These are phyloP conservation scores for Usnea hakonensis DNA, from an alignment of 495 filamentous ascomycete species.

Conservation along the genomic window DNA sequence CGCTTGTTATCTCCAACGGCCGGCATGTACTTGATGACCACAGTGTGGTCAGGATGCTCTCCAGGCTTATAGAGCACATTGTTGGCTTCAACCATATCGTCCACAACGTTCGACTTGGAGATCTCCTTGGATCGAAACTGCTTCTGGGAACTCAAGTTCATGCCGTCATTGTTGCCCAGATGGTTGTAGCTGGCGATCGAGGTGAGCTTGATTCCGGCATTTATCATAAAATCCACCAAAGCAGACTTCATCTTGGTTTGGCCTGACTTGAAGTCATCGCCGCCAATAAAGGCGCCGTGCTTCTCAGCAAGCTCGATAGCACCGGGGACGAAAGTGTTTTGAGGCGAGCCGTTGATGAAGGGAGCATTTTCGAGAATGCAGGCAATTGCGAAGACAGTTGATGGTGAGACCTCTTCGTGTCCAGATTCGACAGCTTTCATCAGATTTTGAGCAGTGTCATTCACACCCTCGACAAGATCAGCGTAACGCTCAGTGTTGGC, in stretches of 20 bases:
- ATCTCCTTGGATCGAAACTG: slow-evolving; percentile 99
- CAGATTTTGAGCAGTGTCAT: slow-evolving; percentile 93
- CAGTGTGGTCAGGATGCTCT: slow-evolving; percentile 82
- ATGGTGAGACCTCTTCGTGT: slow-evolving; percentile 84
- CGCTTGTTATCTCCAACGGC: slow-evolving; percentile 99
- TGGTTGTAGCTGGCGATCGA: slow-evolving; percentile 99
- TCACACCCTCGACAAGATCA: slow-evolving; percentile 79
- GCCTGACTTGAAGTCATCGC: slow-evolving; percentile 99
- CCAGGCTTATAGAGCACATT: slow-evolving; percentile 77
- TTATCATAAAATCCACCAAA: slow-evolving; percentile 97
- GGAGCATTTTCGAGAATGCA: slow-evolving; percentile 82
- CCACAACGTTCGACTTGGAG: slow-evolving; percentile 96
- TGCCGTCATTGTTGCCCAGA: slow-evolving; percentile 98
- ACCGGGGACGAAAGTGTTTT: slow-evolving; percentile 98
- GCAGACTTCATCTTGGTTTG: slow-evolving; percentile 99
- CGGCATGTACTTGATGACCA: slow-evolving; percentile 98
- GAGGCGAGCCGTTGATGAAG: slow-evolving; percentile 98
- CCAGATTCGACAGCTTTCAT: slow-evolving; percentile 76
- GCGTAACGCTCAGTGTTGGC: slow-evolving; percentile 98
- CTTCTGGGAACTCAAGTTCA: slow-evolving; percentile 93
- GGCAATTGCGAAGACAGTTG: slow-evolving; percentile 91
- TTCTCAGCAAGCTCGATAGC: slow-evolving; percentile 84
- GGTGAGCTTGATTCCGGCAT: slow-evolving; percentile 96
- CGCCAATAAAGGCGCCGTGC: slow-evolving; percentile 84
- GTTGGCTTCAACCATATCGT: slow-evolving; percentile 99